Percentiles rank a stretch among this genome's conserved stretches.
Conservation (phyloP, 768 basidiomycete species). For the Lyophyllum semitale region DNA sequence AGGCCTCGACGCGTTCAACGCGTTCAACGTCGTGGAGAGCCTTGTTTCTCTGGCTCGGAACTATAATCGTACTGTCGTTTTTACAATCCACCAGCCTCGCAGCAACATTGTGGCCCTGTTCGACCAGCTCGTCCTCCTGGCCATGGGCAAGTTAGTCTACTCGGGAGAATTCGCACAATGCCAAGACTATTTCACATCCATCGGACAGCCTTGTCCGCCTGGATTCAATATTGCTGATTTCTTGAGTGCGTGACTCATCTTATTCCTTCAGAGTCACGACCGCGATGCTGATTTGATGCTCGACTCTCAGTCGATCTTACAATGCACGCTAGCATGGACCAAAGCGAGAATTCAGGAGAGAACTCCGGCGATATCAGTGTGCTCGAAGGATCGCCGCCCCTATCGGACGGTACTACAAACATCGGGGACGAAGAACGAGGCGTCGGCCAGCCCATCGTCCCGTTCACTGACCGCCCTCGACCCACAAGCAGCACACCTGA, state of each 20-base stretch:
- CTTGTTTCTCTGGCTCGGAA: constrained; percentile 82
- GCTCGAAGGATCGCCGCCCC: constrained; percentile 4
- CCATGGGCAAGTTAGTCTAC: constrained; percentile 82
- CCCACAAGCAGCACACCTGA: constrained; percentile 29
- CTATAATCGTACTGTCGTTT: constrained; percentile 93
- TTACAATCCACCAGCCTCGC: constrained; percentile 98
- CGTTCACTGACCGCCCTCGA: constrained; percentile 41
- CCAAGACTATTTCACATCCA: constrained; percentile 76
- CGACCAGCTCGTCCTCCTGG: constrained; percentile 87
- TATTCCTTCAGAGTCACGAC: constrained; percentile 4
- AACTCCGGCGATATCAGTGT: constrained; percentile 32
- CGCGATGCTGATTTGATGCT: background rate
- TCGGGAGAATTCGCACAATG: constrained; percentile 77
- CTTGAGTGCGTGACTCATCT: constrained; percentile 63
- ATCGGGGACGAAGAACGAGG: constrained; percentile 74
- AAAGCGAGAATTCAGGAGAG: constrained; percentile 30
- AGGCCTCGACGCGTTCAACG: constrained; percentile 96
- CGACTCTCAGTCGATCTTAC: constrained; percentile 64
- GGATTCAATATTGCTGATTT: constrained; percentile 98
- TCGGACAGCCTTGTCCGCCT: constrained; percentile 83
- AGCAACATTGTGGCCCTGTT: constrained; percentile 97
- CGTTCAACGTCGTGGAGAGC: constrained; percentile 90
- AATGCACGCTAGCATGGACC: constrained; percentile 52
- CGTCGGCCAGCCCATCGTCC: constrained; percentile 31
- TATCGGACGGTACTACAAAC: constrained; percentile 41